Percentiles rank a stretch among this genome's conserved stretches.
Conservation (phyloP, 352 stramenopile genomes). For the Phytopythium delawarense region DNA sequence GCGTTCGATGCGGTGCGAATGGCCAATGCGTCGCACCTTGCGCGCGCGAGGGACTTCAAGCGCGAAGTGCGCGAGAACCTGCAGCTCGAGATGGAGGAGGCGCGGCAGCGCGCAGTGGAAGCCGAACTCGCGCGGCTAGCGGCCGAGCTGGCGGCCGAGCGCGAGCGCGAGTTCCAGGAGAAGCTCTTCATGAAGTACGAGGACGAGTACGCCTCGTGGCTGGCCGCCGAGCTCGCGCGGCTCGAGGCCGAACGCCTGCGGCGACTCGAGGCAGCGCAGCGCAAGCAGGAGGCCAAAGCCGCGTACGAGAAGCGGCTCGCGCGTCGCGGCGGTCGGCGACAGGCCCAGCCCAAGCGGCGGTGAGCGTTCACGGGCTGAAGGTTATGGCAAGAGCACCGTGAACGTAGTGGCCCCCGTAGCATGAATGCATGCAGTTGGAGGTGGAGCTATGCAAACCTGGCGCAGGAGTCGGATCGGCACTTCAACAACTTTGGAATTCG, state of each 20-base stretch:
- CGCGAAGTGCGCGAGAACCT: constrained; percentile 57
- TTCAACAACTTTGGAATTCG: no score
- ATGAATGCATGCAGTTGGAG: no score
- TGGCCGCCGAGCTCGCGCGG: constrained; percentile 38
- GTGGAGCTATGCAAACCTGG: no score
- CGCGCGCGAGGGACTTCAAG: constrained; percentile 43
- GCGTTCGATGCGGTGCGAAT: constrained; percentile 17
- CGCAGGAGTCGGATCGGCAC: no score
- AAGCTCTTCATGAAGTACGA: constrained; percentile 64
- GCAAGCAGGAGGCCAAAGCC: constrained; percentile 41
- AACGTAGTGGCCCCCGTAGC: no score
- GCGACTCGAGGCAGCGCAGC: constrained; percentile 34
- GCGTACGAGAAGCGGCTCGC: constrained; percentile 50
- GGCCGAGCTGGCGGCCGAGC: constrained; percentile 28
- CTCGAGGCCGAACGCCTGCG: constrained; percentile 36
- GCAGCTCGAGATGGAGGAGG: constrained; percentile 60
- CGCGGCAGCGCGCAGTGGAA: constrained; percentile 47
- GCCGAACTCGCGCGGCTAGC: constrained; percentile 33
- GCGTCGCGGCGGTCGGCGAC: constrained; percentile 47
- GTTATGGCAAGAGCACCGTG: no score
- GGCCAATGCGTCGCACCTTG: constrained; percentile 18
- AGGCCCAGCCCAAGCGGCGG: constrained; percentile 11
- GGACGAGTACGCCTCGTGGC: constrained; percentile 59
- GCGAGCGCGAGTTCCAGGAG: constrained; percentile 47
- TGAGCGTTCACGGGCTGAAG: not conserved